Base-by-base conservation (phyloP, 2,329 filamentous ascomycete species). In the Colletotrichum ledebouriae region DNA sequence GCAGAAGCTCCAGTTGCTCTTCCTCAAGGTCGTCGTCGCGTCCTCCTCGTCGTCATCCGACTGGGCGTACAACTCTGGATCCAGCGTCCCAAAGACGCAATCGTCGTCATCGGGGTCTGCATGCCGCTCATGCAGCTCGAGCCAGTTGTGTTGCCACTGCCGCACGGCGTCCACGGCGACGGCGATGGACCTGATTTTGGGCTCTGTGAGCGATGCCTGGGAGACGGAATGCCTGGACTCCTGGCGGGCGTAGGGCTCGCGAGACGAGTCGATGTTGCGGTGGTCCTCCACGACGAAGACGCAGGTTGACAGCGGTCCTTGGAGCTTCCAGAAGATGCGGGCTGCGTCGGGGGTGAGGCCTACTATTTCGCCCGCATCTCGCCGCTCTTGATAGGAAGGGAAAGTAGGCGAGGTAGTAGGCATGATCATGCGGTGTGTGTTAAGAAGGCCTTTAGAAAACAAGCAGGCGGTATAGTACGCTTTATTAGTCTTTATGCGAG, bases 141-240 rank as follows among this genome's bases (percentile, higher is more conserved):
- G 50, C 50, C 50, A 55, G 29, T 55, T 34, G 9, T 39, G n/a
- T 55, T 55, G 33, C 50, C 50, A 55, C 50, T 55, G 50, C 50
- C 33, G 29, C 29, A 55, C 33, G 29, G 33, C 50, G 29, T 55
- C 50, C 15, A 55, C 50, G 12, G 29, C 20, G 6, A 55, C 50
- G 50, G 50, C 17, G 50, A 55, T 55, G 33, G 50, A 55, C 50
- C 50, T 33, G 17, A 55, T 22, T 22, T 55, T 55, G 50, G 50
- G 50, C 15, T 55, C 50, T 12, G 50, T 55, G 33, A 55, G 0
- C 50, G 50, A 39, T 22, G 33, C 50, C 33, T 55, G 50, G 29
- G 50, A 34, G 50, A 55, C 33, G 15, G 50, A 33, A 11, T 55
- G 50, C 33, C 50, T 39, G 50, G 29, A 37, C 12, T 39, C 50